phyloP scores from a whole-genome alignment of 805 yeast species.

The Barnettozyma californica region DNA sequence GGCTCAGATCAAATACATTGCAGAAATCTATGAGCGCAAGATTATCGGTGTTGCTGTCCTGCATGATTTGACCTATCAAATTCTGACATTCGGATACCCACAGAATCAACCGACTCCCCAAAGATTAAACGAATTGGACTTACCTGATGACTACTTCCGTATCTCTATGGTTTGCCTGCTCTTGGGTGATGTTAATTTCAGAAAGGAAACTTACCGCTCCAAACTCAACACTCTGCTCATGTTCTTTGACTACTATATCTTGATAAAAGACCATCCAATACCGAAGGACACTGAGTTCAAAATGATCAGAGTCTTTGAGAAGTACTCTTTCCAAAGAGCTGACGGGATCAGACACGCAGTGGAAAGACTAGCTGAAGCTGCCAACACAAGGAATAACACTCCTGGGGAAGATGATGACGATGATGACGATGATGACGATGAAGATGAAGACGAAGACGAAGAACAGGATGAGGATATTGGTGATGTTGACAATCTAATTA shows the following conservation, averaged over 20 bases:
- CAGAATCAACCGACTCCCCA: slow-evolving; percentile 49
- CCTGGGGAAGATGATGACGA: slow-evolving; percentile 18
- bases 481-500: slow-evolving; percentile 15
- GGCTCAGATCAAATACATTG: slow-evolving; percentile 55
- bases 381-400: slow-evolving; percentile 13
- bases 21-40: slow-evolving; percentile 47
- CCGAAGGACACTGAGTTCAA: slow-evolving; percentile 59
- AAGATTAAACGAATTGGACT: slow-evolving; percentile 43
- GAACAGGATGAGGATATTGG: slow-evolving; percentile 12
- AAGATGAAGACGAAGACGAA: slow-evolving; percentile 19
- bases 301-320: slow-evolving; percentile 39
- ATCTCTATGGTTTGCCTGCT: slow-evolving; percentile 48
- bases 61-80: slow-evolving; percentile 46
- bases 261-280: slow-evolving; percentile 54
- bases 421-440: slow-evolving; percentile 18
- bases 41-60: slow-evolving; percentile 43
- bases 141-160: slow-evolving; percentile 66
- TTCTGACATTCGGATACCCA: slow-evolving; percentile 62
- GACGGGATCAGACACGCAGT: slow-evolving; percentile 39
- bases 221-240: slow-evolving; percentile 39
- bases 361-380: slow-evolving; percentile 30
- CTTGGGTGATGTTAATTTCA: slow-evolving; percentile 29
- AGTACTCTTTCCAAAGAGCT: slow-evolving; percentile 33
- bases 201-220: slow-evolving; percentile 13
- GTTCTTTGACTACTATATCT: slow-evolving; percentile 67